Conservation (phyloP, 805 yeast species). For the Candida takata region DNA sequence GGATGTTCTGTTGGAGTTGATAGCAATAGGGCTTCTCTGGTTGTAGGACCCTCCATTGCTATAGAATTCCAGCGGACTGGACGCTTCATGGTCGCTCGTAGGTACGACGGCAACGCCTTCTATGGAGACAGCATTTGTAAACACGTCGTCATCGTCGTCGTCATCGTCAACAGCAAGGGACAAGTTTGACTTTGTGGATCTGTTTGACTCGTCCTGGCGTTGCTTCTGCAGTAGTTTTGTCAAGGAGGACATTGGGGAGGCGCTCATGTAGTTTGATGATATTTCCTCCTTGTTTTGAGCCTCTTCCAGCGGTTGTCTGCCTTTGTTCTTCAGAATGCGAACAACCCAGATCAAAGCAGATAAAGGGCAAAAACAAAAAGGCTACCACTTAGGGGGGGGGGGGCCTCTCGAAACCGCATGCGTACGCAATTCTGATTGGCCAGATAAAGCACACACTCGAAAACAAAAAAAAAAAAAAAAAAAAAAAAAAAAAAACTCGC, state of each 20-base stretch:
- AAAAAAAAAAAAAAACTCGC: too few relatives aligned
- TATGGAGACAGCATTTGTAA: constrained; percentile 22
- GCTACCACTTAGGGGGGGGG: too few relatives aligned
- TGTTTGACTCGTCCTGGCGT: constrained; percentile 6
- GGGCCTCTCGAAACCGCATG: too few relatives aligned
- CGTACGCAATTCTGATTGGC: too few relatives aligned
- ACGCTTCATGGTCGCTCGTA: constrained; percentile 5
- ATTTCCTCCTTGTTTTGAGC: too few relatives aligned
- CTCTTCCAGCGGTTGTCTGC: too few relatives aligned
- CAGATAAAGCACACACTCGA: background rate
- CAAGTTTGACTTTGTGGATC: background rate
- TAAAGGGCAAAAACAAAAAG: too few relatives aligned
- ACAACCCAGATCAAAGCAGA: too few relatives aligned
- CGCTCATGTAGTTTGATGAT: background rate
- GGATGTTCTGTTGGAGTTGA: constrained; percentile 5
- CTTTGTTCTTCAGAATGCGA: too few relatives aligned
- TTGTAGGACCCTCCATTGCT: constrained; percentile 7
- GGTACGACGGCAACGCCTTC: constrained; percentile 24
- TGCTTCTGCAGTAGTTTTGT: constrained; percentile 23
- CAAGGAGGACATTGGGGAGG: constrained; percentile 23
- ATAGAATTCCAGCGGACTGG: constrained; percentile 6
- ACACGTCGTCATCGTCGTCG: constrained; percentile 14
- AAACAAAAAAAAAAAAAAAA: too few relatives aligned
- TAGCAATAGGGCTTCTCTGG: constrained; percentile 22
- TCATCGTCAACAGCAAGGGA: constrained; percentile 6